Evolutionary conservation across 1,139 yeast species (phyloP).

Genomic region (Nakaseomyces sp.): DNA sequence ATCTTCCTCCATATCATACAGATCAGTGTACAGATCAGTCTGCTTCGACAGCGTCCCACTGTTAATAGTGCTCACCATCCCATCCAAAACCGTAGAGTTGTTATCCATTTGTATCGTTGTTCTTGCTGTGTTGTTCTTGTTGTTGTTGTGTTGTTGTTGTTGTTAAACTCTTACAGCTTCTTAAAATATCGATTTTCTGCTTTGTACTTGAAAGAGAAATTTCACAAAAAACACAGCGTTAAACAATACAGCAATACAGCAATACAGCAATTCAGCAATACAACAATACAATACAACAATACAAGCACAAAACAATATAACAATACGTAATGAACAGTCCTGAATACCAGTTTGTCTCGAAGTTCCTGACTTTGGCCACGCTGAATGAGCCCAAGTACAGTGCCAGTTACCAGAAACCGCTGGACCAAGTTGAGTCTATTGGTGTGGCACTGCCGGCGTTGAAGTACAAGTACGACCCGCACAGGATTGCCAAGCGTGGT

Average conservation of each 20-base stretch:
- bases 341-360: conserved; percentile 27
- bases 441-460: conserved; percentile 33
- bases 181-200: too few relatives aligned
- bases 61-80: conserved; percentile 11
- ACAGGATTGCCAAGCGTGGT: conserved; percentile 1
- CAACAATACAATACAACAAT: too few relatives aligned
- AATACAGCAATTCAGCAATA: too few relatives aligned
- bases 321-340: conserved; percentile 7
- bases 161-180: not conserved
- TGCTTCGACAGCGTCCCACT: conserved; percentile 9
- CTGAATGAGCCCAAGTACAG: conserved; percentile 23
- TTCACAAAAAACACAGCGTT: too few relatives aligned
- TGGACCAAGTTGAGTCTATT: conserved; percentile 24
- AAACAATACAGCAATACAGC: too few relatives aligned
- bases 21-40: conserved; percentile 3
- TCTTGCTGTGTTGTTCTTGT: not conserved
- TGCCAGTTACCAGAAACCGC: conserved; percentile 24
- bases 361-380: conserved; percentile 28
- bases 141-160: conserved; percentile 5
- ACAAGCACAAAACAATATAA: too few relatives aligned
- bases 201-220: too few relatives aligned
- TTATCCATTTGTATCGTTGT: conserved; percentile 4
- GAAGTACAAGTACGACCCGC: conserved; percentile 26
- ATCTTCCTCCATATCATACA: not conserved
- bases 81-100: conserved; percentile 9